phyloP scores from a whole-genome alignment of 2,329 filamentous ascomycete species.

The Pseudogymnoascus sp. region DNA sequence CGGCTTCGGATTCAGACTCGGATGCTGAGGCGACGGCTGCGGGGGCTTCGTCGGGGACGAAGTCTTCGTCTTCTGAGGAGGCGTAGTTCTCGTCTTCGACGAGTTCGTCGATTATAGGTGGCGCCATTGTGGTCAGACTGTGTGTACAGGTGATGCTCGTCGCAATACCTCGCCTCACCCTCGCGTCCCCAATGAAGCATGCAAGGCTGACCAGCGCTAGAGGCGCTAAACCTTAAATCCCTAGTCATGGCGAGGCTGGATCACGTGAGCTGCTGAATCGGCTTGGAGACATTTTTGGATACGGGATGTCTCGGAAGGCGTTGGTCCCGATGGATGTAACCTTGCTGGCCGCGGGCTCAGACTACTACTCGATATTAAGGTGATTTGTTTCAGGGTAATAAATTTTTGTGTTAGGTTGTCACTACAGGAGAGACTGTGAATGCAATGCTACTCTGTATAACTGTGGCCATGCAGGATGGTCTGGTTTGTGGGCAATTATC shows the following conservation, averaged over 20 bases:
- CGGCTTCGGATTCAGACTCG: conserved; percentile 36
- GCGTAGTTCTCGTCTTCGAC: conserved; percentile 45
- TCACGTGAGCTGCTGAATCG: background rate
- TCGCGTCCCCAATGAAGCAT: background rate
- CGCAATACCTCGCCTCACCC: background rate
- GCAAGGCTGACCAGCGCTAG: background rate
- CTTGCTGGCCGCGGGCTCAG: background rate
- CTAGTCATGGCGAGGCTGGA: background rate
- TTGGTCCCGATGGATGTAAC: background rate
- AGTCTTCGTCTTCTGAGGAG: conserved; percentile 67
- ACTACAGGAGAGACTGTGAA: background rate
- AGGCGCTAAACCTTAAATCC: background rate
- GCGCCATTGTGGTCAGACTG: conserved; percentile 15
- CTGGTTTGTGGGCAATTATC: background rate
- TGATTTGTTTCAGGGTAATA: background rate
- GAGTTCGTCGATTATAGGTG: conserved; percentile 31
- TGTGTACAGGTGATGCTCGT: background rate
- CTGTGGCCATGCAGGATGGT: background rate
- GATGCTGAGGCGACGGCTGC: conserved; percentile 36
- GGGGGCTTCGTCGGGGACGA: conserved; percentile 48
- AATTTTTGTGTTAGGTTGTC: background rate
- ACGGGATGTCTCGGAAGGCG: background rate
- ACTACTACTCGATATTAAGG: background rate
- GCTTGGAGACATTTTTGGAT: too few relatives aligned
- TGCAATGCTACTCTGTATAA: background rate